Evolutionary conservation across 169 alveolate genomes (phyloP), one percentile per base, ranked within the genome.

Genomic region (Plasmodium inui): DNA sequence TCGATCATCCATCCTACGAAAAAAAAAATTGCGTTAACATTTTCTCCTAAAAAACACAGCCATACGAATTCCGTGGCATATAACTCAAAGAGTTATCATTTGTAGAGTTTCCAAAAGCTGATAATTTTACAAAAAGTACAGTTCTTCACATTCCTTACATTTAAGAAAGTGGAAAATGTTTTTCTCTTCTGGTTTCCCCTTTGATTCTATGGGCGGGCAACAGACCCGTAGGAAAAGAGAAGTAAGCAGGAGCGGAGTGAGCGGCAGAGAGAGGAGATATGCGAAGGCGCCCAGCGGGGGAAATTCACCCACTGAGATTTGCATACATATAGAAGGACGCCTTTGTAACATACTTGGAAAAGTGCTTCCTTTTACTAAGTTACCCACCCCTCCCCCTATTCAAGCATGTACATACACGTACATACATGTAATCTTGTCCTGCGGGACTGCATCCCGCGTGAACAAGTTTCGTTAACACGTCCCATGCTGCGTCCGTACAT

Each of bases 161-260:
- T 17, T 46, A 22, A 30, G 28, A 84, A 72, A 72, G 34, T 32
- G 61, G 30, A 85, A 55, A 85, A 85, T 85, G 93, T 85, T 85
- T 85, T 85, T 85, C 93, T 85, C 93, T 17, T 85, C 93, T 46
- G 93, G 93, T 72, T 85, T 85, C 79, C 93, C 93, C 57, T 85
- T 85, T 53, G 93, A 85, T 50, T 85, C 93, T 85, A 85, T 85
- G 93, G 93, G 93, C 19, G 93, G 93, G 37, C 93, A 85, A 73
- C 93, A 85, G 55, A 70, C 93, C 93, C 93, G 93, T 85, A 85
- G 93, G 70, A 85, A 85, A 85, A 85, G 93, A 85, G 93, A 85
- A 74, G 93, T 85, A 73, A 85, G 93, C 28, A 72, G n/a, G 78
- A 17, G 37, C 7, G 32, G 32, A 61, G 9, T 61, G 74, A 61